Percentiles rank a stretch among this genome's conserved stretches.
Conservation (phyloP, 208 protist species). For the Acanthamoeba castellanii region DNA sequence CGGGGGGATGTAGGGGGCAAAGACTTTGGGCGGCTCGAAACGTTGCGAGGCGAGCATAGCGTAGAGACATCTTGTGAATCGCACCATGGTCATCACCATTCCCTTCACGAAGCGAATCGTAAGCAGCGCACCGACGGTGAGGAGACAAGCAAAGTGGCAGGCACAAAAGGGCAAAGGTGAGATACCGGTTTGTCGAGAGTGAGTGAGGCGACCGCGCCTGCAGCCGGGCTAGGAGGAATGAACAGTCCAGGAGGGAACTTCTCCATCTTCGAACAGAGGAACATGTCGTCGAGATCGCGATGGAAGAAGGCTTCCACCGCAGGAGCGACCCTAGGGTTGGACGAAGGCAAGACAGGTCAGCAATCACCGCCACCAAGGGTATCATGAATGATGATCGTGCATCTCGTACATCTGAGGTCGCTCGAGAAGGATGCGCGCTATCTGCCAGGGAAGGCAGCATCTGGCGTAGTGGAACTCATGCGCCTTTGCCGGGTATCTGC, state of each 20-base stretch:
- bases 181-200: neutral
- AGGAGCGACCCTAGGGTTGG: neutral
- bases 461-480: slow-evolving; percentile 56
- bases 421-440: slow-evolving; percentile 42
- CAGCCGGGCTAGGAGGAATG: neutral
- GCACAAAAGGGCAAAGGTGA: neutral
- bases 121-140: too few relatives aligned
- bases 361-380: neutral
- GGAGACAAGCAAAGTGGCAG: neutral
- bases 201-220: neutral
- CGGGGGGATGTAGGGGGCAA: neutral
- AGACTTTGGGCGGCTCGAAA: slow-evolving; percentile 56
- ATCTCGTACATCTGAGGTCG: slow-evolving; percentile 50
- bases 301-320: slow-evolving; percentile 49
- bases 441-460: slow-evolving; percentile 39
- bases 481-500: slow-evolving; percentile 72
- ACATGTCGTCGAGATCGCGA: slow-evolving; percentile 63
- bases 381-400: neutral
- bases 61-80: slow-evolving; percentile 44
- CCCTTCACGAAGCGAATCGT: neutral
- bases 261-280: slow-evolving; percentile 64
- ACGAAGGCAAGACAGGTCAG: neutral
- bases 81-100: slow-evolving; percentile 67
- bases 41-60: slow-evolving; percentile 4
- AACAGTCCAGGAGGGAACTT: slow-evolving; percentile 17